Evolutionary conservation across 208 protist genomes (phyloP).

Genomic region (Eutreptiella sp.): DNA sequence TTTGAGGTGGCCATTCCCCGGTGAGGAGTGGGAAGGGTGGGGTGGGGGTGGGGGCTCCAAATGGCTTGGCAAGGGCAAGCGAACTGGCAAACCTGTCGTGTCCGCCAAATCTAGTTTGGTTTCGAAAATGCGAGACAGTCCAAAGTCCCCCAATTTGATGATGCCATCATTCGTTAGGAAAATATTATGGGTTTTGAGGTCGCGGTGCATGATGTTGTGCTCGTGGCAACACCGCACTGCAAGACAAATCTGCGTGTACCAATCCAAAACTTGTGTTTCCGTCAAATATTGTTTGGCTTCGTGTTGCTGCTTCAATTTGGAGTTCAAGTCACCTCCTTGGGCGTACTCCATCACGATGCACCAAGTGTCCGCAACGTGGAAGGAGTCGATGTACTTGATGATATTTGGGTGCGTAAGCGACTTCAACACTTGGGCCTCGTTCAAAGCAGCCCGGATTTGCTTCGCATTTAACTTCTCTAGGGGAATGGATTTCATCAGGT

Average conservation of each 20-base stretch:
- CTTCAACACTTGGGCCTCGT: slow-evolving; percentile 61
- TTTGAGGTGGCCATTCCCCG: no score
- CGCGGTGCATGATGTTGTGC: slow-evolving; percentile 49
- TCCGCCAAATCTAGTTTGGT: no score
- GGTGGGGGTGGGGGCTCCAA: no score
- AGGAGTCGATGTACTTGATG: slow-evolving; percentile 68
- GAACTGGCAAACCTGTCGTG: no score
- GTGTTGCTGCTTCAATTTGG: no score
- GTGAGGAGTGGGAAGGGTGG: no score
- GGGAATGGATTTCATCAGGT: no score
- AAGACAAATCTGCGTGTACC: slow-evolving; percentile 43
- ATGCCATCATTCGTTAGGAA: slow-evolving; percentile 33
- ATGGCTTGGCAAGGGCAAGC: no score
- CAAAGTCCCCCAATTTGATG: slow-evolving; percentile 46
- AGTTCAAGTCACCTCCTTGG: slow-evolving; percentile 60
- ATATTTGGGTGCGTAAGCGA: slow-evolving; percentile 67
- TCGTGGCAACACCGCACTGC: slow-evolving; percentile 44
- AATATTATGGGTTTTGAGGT: slow-evolving; percentile 54
- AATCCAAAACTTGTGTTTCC: slow-evolving; percentile 40
- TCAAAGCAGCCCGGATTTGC: no score
- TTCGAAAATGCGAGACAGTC: slow-evolving; percentile 20
- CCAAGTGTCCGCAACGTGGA: slow-evolving; percentile 55
- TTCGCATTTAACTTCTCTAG: no score
- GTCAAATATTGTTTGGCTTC: slow-evolving; percentile 32
- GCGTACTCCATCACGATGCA: slow-evolving; percentile 75